These are phyloP conservation scores for Spathaspora hagerdaliae DNA, from an alignment of 805 yeast species.

Conservation along the genomic window DNA sequence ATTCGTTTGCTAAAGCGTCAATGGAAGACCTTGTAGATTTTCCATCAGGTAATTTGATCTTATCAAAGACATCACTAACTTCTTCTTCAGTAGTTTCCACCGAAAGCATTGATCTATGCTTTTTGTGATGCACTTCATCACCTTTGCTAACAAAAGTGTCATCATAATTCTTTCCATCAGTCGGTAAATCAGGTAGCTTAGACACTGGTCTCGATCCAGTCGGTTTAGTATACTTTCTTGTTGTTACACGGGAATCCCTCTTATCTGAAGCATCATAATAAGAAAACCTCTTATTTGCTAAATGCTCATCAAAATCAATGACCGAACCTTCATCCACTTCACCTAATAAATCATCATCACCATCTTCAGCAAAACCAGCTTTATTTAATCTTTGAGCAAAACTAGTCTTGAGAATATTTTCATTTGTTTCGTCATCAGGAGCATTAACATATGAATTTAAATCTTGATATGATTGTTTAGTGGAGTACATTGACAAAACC, in stretches of 20 bases:
- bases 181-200: slow-evolving; percentile 27
- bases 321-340: slow-evolving; percentile 36
- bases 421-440: slow-evolving; percentile 10
- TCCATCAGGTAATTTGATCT: slow-evolving; percentile 45
- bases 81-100: slow-evolving; percentile 11
- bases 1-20: slow-evolving; percentile 5
- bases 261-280: slow-evolving; percentile 30
- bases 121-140: slow-evolving; percentile 19
- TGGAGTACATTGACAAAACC: slow-evolving; percentile 68
- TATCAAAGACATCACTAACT: slow-evolving; percentile 39
- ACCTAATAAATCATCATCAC: slow-evolving; percentile 26
- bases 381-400: slow-evolving; percentile 40
- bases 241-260: slow-evolving; percentile 22
- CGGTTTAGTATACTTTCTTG: slow-evolving; percentile 8
- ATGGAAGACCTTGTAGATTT: slow-evolving; percentile 8
- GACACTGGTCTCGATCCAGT: slow-evolving; percentile 21
- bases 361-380: slow-evolving; percentile 26
- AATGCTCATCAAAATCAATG: slow-evolving; percentile 38
- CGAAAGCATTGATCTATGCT: slow-evolving; percentile 7
- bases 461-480: slow-evolving; percentile 61
- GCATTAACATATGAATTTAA: slow-evolving; percentile 39
- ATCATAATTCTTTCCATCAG: slow-evolving; percentile 13
- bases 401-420: slow-evolving; percentile 30
- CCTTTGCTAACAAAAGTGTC: slow-evolving; percentile 42
- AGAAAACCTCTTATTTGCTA: slow-evolving; percentile 35